These are phyloP conservation scores for Phialocephala subalpina DNA, from an alignment of 2,329 filamentous ascomycete species.

Conservation along the genomic window DNA sequence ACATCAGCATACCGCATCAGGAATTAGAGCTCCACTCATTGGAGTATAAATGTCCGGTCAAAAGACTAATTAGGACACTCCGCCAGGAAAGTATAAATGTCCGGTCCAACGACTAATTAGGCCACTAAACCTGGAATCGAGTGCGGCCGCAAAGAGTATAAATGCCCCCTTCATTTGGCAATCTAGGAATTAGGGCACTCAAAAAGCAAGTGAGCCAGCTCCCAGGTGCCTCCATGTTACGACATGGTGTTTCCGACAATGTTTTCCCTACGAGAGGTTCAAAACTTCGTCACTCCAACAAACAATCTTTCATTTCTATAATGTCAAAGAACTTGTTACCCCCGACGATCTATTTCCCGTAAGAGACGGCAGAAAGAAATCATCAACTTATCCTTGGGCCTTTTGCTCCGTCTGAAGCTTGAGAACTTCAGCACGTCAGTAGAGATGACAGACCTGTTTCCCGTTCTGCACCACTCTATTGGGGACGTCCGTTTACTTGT, in stretches of 20 bases:
- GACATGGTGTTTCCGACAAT: background rate
- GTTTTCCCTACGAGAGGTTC: background rate
- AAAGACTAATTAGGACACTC: too few relatives aligned
- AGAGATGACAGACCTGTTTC: background rate
- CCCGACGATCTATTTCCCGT: conserved; percentile 2
- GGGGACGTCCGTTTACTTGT: too few relatives aligned
- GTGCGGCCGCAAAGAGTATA: background rate
- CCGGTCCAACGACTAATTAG: too few relatives aligned
- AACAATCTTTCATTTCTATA: background rate
- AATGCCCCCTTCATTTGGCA: background rate
- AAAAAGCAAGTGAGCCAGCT: background rate
- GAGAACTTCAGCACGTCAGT: background rate
- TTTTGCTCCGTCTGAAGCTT: background rate
- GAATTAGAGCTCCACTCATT: conserved; percentile 8
- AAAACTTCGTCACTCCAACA: background rate
- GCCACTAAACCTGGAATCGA: too few relatives aligned
- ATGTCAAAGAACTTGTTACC: background rate
- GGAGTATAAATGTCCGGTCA: background rate
- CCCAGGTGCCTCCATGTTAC: background rate
- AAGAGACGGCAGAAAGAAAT: background rate
- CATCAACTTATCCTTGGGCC: background rate
- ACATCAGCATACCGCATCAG: conserved; percentile 9
- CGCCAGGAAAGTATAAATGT: too few relatives aligned
- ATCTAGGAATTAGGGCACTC: background rate
- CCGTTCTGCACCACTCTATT: background rate